Percentiles rank a stretch among this genome's conserved stretches.
These are phyloP conservation scores for Leptographium wingfieldii DNA, from an alignment of 2,329 filamentous ascomycete species.

Conservation along the genomic window DNA sequence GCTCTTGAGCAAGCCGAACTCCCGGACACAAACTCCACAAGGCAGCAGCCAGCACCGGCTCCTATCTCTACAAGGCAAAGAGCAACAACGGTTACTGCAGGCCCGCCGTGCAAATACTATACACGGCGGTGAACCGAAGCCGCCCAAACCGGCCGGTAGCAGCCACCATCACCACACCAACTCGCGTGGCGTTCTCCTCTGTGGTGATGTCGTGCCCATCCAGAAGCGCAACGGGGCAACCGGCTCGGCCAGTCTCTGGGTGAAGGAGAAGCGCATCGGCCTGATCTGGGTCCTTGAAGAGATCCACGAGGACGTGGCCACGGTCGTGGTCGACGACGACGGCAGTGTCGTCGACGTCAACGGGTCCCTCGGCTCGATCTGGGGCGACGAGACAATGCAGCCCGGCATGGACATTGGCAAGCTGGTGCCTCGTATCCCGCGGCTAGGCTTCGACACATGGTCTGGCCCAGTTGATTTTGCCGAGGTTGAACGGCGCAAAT, in stretches of 20 bases:
- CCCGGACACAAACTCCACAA: slow-evolving; percentile 36
- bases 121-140: slow-evolving; percentile 40
- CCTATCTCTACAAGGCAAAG: not conserved
- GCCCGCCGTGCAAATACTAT: slow-evolving; percentile 49
- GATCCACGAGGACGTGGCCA: slow-evolving; percentile 86
- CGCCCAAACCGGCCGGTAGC: slow-evolving; percentile 38
- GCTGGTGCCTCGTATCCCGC: slow-evolving; percentile 72
- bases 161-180: slow-evolving; percentile 59
- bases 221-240: slow-evolving; percentile 87
- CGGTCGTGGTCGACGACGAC: slow-evolving; percentile 63
- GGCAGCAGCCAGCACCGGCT: not conserved
- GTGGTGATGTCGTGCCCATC: slow-evolving; percentile 96
- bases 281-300: slow-evolving; percentile 97
- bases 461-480: slow-evolving; percentile 68
- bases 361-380: slow-evolving; percentile 76
- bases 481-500: slow-evolving; percentile 56
- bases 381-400: slow-evolving; percentile 58
- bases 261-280: slow-evolving; percentile 90
- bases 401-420: slow-evolving; percentile 62
- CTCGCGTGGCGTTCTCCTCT: slow-evolving; percentile 69
- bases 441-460: slow-evolving; percentile 56
- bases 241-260: slow-evolving; percentile 91
- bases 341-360: slow-evolving; percentile 57
- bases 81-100: slow-evolving; percentile 25
- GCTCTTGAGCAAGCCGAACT: slow-evolving; percentile 70